phyloP scores from a whole-genome alignment of 345 rosid species.

The Excoecaria cochinchinensis region DNA sequence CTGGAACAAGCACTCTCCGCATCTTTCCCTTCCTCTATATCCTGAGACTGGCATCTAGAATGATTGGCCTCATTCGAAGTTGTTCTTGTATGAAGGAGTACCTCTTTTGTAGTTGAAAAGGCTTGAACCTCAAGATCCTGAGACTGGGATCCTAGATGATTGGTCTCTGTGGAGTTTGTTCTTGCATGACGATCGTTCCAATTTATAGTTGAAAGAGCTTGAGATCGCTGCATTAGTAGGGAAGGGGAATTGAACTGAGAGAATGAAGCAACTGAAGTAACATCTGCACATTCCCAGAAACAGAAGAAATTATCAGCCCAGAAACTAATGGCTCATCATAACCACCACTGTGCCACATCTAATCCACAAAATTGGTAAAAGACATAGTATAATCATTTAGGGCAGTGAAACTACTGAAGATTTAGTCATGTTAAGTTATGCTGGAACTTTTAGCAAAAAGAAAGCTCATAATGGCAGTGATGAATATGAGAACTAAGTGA shows the following conservation, averaged over 20 bases:
- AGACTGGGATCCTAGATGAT: conserved; percentile 47
- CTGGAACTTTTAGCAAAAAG: neutral
- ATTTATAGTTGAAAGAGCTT: conserved; percentile 64
- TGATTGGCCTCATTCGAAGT: conserved; percentile 37
- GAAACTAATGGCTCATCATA: neutral
- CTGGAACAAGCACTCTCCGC: conserved; percentile 33
- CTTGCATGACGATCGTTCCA: conserved; percentile 37
- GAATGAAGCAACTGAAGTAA: conserved; percentile 39
- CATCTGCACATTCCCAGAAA: conserved; percentile 34
- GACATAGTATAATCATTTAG: neutral
- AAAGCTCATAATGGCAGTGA: too few relatives aligned
- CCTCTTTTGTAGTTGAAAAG: conserved; percentile 49
- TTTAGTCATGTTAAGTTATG: neutral
- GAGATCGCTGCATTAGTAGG: conserved; percentile 53
- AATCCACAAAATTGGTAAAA: neutral
- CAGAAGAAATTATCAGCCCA: conserved; percentile 10
- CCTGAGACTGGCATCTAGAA: conserved; percentile 48
- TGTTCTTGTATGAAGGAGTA: conserved; percentile 34
- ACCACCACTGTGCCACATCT: neutral
- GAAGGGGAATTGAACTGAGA: conserved; percentile 47
- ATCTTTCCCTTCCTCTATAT: conserved; percentile 38
- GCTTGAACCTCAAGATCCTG: conserved; percentile 40
- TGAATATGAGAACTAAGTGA: neutral
- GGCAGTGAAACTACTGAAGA: neutral
- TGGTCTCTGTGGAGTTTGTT: conserved; percentile 35